Percentiles rank a stretch among this genome's conserved stretches.
Conservation (phyloP, 2,329 filamentous ascomycete genomes). For the Epichloe coenophiala region DNA sequence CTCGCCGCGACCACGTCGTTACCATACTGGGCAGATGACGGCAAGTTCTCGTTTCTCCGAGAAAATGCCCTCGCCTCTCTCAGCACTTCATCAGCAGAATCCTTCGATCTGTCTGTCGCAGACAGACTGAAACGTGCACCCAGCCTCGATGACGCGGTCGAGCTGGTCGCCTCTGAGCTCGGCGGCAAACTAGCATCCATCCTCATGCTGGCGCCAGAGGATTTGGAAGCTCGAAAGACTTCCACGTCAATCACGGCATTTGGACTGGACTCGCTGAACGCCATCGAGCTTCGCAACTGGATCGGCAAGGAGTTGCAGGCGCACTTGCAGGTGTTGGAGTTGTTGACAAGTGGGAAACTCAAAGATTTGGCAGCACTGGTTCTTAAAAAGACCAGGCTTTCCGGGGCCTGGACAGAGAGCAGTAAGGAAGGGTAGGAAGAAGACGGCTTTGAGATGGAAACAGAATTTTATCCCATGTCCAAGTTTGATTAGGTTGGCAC, state of each 20-base stretch:
- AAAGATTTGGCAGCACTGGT: conserved; percentile 12
- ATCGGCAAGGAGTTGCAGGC: conserved; percentile 29
- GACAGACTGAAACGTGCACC: conserved; percentile 8
- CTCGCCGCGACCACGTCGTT: conserved; percentile 18
- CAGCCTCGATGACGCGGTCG: conserved; percentile 10
- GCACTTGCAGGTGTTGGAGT: conserved; percentile 39
- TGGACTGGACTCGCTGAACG: conserved; percentile 34
- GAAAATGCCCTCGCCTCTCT: conserved; percentile 18
- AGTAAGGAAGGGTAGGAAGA: too few relatives aligned
- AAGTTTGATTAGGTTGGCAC: too few relatives aligned
- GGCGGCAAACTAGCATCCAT: conserved; percentile 22
- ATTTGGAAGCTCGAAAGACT: conserved; percentile 10
- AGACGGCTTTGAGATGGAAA: too few relatives aligned
- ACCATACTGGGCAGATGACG: conserved; percentile 41
- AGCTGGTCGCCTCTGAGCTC: conserved; percentile 13
- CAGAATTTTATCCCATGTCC: too few relatives aligned
- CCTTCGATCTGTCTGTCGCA: conserved; percentile 3
- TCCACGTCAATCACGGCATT: conserved; percentile 13
- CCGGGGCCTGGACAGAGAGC: conserved; percentile 8
- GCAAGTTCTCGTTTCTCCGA: conserved; percentile 38
- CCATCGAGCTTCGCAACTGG: conserved; percentile 38
- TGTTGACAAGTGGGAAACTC: conserved; percentile 34
- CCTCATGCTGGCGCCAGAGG: conserved; percentile 14
- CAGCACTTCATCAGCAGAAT: neutral
- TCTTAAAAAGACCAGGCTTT: conserved; percentile 14